phyloP scores from a whole-genome alignment of 1,139 yeast species.

The Candida pseudoviswanathii region DNA sequence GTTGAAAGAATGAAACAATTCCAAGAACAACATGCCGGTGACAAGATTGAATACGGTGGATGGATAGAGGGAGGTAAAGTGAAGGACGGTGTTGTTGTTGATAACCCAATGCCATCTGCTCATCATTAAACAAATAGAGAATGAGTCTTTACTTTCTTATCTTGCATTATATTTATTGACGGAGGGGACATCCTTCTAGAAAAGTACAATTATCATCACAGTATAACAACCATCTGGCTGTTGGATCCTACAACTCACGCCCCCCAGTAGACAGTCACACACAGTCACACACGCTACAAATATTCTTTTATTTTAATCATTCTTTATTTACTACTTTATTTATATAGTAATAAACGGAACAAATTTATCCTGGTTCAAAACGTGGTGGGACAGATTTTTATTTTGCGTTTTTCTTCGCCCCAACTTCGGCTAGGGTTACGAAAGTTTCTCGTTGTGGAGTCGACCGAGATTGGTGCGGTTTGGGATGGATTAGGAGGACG shows the following conservation, averaged over 20 bases:
- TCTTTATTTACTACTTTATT: neutral
- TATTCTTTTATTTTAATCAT: neutral
- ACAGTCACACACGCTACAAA: neutral
- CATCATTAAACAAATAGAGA: constrained; percentile 21
- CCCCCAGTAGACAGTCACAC: neutral
- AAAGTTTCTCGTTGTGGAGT: neutral
- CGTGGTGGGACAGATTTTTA: no score
- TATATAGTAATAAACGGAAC: neutral
- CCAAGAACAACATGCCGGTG: constrained; percentile 33
- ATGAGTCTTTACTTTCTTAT: neutral
- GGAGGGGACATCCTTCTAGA: neutral
- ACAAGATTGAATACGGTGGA: constrained; percentile 67
- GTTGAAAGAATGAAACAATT: constrained; percentile 65
- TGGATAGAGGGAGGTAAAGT: constrained; percentile 71
- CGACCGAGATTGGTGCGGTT: neutral
- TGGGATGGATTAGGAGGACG: neutral
- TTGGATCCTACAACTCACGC: neutral
- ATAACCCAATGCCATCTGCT: constrained; percentile 56
- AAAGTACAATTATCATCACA: neutral
- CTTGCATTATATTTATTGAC: constrained; percentile 1
- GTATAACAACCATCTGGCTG: neutral
- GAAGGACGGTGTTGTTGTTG: constrained; percentile 65
- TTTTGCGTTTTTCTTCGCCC: no score
- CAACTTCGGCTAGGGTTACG: no score
- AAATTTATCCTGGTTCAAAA: neutral